Conservation (phyloP, 139 green algal species). For the Gonium pectorale region DNA sequence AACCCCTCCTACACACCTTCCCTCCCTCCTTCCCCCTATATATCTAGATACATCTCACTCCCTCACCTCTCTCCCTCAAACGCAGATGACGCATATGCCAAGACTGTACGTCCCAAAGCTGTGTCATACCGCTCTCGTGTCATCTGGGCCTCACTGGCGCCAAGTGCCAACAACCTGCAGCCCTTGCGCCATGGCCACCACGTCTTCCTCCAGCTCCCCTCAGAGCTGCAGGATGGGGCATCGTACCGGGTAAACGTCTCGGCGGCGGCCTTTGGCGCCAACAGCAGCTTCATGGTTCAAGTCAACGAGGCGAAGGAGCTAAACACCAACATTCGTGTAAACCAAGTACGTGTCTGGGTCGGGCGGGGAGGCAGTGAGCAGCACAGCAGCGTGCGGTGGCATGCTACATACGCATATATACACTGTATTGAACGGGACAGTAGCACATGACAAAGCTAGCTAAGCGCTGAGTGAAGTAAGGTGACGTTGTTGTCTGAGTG, state of each 20-base stretch:
- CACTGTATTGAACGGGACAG: no score
- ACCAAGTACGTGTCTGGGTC: slow-evolving; percentile 9
- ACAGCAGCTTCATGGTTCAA: not conserved
- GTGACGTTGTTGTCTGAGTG: no score
- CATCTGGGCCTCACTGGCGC: not conserved
- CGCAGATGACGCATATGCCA: not conserved
- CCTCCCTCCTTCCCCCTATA: not conserved
- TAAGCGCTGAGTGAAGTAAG: no score
- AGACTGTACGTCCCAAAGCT: not conserved
- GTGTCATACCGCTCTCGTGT: slow-evolving; percentile 33
- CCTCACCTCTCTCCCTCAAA: not conserved
- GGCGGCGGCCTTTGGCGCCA: not conserved
- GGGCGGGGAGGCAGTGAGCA: no score
- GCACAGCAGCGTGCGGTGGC: no score
- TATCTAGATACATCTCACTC: no score
- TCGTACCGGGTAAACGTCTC: not conserved
- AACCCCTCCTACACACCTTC: not conserved
- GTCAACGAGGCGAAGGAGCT: not conserved
- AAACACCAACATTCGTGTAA: slow-evolving; percentile 46
- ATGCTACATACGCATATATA: no score
- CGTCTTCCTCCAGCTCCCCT: slow-evolving; percentile 27
- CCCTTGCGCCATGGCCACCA: slow-evolving; percentile 25
- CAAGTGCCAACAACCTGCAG: not conserved
- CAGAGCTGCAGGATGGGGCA: not conserved
- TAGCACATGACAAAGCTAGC: no score